phyloP scores from a whole-genome alignment of 2,329 filamentous ascomycete genomes.

The Cercospora zeina region DNA sequence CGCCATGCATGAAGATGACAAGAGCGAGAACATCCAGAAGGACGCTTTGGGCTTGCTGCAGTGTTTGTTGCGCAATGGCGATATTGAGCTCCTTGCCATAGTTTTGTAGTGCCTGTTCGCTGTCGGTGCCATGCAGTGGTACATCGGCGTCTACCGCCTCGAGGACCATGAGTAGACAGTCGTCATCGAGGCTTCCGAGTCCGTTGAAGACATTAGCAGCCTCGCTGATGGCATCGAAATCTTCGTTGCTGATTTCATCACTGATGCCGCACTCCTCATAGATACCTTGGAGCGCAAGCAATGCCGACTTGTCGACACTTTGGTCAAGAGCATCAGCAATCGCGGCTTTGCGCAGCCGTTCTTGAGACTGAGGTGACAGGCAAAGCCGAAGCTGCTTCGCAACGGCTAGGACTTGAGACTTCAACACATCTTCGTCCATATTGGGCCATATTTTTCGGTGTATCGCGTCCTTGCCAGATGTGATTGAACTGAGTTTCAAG shows the following conservation, averaged over 20 bases:
- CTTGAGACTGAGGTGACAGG: constrained; percentile 24
- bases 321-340: constrained; percentile 23
- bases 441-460: constrained; percentile 8
- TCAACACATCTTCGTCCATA: constrained; percentile 32
- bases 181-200: constrained; percentile 52
- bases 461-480: not conserved
- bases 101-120: constrained; percentile 60
- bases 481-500: constrained; percentile 13
- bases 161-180: constrained; percentile 55
- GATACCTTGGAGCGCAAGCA: constrained; percentile 72
- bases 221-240: constrained; percentile 68
- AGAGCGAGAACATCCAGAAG: constrained; percentile 81
- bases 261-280: constrained; percentile 77
- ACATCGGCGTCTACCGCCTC: constrained; percentile 49
- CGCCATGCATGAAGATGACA: constrained; percentile 81
- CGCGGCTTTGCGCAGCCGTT: constrained; percentile 22
- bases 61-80: constrained; percentile 74
- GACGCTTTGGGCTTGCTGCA: constrained; percentile 69
- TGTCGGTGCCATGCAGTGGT: constrained; percentile 43
- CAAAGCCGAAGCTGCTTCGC: constrained; percentile 25
- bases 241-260: constrained; percentile 78
- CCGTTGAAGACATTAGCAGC: constrained; percentile 66
- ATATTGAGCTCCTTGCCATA: constrained; percentile 76
- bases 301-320: constrained; percentile 45
- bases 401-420: constrained; percentile 29